These are phyloP conservation scores for Gamarada debralockiae DNA, from an alignment of 495 filamentous ascomycete species.

Conservation along the genomic window DNA sequence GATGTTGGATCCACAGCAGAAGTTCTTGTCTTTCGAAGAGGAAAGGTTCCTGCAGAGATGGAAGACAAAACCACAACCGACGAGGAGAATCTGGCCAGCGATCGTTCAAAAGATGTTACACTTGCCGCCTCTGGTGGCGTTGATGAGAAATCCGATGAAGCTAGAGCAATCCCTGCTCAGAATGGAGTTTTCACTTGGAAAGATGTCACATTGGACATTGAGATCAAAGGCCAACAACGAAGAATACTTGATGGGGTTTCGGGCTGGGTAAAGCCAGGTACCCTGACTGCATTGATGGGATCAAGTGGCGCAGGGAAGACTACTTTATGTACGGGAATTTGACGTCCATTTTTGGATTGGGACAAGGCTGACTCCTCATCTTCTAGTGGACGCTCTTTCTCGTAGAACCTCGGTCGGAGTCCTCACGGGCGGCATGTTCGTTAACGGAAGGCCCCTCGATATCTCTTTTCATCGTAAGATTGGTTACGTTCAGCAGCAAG, in stretches of 20 bases:
- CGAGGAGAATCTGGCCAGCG: too few relatives aligned
- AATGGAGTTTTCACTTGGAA: too few relatives aligned
- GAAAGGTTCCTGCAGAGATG: too few relatives aligned
- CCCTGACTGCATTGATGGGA: slow-evolving; percentile 75
- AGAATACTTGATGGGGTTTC: slow-evolving; percentile 77
- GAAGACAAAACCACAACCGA: too few relatives aligned
- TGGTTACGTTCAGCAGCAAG: slow-evolving; percentile 92
- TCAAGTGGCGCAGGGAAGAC: background rate
- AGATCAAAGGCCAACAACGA: slow-evolving; percentile 69
- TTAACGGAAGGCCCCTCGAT: slow-evolving; percentile 71
- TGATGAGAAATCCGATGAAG: too few relatives aligned
- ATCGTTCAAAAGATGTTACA: too few relatives aligned
- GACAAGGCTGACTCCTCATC: slow-evolving; percentile 69
- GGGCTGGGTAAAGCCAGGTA: slow-evolving; percentile 89
- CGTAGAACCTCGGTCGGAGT: slow-evolving; percentile 80
- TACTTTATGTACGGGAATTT: background rate
- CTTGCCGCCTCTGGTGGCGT: too few relatives aligned
- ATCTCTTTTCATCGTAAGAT: slow-evolving; percentile 87
- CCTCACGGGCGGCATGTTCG: slow-evolving; percentile 77
- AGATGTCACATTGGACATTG: slow-evolving; percentile 81
- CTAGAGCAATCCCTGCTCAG: too few relatives aligned
- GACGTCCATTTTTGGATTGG: slow-evolving; percentile 24
- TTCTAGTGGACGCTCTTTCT: slow-evolving; percentile 68
- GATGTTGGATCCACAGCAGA: slow-evolving; percentile 83
- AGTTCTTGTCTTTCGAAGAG: slow-evolving; percentile 78